Evolutionary conservation across 768 basidiomycete genomes (phyloP).

Genomic region (Mycena venus): DNA sequence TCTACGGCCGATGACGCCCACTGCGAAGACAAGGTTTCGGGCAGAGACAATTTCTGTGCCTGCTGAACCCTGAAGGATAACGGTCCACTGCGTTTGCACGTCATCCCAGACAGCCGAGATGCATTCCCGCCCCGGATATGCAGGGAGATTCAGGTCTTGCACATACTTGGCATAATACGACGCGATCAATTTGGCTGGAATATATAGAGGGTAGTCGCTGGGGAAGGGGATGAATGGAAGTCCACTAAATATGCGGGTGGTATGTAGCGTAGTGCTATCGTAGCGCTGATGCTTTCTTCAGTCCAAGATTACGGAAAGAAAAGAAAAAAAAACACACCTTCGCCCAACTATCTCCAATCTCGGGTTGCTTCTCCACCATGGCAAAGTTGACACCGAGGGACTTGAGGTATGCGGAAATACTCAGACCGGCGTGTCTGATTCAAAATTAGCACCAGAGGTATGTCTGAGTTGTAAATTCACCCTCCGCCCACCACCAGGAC

Average conservation of each 20-base stretch:
- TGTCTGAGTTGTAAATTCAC: not conserved
- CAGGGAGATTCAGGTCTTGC: constrained; percentile 20
- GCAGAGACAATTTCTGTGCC: constrained; percentile 39
- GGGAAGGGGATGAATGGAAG: constrained; percentile 31
- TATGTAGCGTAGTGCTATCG: constrained; percentile 32
- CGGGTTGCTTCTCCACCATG: constrained; percentile 60
- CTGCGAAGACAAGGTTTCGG: constrained; percentile 43
- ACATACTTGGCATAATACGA: constrained; percentile 30
- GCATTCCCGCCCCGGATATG: constrained; percentile 23
- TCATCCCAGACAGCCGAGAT: constrained; percentile 38
- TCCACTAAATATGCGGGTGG: constrained; percentile 46
- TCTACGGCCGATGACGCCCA: constrained; percentile 29
- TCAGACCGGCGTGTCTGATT: constrained; percentile 37
- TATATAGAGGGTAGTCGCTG: constrained; percentile 25
- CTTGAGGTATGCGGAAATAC: constrained; percentile 45
- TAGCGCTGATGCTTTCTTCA: constrained; percentile 23
- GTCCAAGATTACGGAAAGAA: not conserved
- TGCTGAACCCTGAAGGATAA: constrained; percentile 37
- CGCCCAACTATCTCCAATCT: constrained; percentile 60
- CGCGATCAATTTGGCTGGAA: constrained; percentile 33
- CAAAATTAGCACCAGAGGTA: not conserved
- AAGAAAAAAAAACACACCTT: constrained; percentile 46
- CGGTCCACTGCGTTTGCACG: constrained; percentile 42
- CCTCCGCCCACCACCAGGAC: constrained; percentile 62
- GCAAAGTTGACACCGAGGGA: constrained; percentile 60